Conservation (phyloP, 1,284 basidiomycete genomes). For the Xerocomus amazonicus region DNA sequence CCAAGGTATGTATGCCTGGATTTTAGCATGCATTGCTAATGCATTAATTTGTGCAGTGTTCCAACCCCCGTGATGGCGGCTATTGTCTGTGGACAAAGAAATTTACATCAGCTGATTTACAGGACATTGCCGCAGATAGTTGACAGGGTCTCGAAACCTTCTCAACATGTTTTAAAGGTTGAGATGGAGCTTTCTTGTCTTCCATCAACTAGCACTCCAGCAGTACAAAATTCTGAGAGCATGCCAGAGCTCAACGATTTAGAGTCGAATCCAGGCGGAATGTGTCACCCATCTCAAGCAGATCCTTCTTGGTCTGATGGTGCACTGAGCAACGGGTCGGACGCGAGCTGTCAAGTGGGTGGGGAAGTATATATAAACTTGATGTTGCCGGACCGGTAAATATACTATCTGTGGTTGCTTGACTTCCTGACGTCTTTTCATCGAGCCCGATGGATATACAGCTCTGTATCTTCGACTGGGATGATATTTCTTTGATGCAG, state of each 20-base stretch:
- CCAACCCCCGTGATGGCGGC: slow-evolving; percentile 41
- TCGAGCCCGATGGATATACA: slow-evolving; percentile 50
- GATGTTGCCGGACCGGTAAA: slow-evolving; percentile 58
- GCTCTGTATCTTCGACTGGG: slow-evolving; percentile 41
- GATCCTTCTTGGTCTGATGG: not conserved
- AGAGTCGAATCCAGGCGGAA: not conserved
- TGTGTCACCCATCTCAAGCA: not conserved
- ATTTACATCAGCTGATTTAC: slow-evolving; percentile 58
- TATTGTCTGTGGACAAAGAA: slow-evolving; percentile 36
- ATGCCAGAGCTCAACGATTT: not conserved
- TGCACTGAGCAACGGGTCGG: not conserved
- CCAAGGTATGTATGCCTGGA: slow-evolving; percentile 44
- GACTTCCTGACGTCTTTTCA: slow-evolving; percentile 7
- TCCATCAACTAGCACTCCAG: not conserved
- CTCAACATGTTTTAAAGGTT: slow-evolving; percentile 33
- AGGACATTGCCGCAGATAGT: slow-evolving; percentile 32
- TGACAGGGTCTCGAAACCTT: slow-evolving; percentile 8
- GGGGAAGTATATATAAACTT: slow-evolving; percentile 40
- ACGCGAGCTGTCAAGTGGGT: slow-evolving; percentile 19
- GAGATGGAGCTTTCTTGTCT: slow-evolving; percentile 34
- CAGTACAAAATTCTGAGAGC: not conserved
- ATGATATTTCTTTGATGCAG: slow-evolving; percentile 24
- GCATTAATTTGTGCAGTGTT: slow-evolving; percentile 37
- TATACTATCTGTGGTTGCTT: slow-evolving; percentile 6
- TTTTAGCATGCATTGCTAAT: slow-evolving; percentile 2